phyloP scores from a whole-genome alignment of 352 stramenopile genomes.

The Phytophthora cactorum region DNA sequence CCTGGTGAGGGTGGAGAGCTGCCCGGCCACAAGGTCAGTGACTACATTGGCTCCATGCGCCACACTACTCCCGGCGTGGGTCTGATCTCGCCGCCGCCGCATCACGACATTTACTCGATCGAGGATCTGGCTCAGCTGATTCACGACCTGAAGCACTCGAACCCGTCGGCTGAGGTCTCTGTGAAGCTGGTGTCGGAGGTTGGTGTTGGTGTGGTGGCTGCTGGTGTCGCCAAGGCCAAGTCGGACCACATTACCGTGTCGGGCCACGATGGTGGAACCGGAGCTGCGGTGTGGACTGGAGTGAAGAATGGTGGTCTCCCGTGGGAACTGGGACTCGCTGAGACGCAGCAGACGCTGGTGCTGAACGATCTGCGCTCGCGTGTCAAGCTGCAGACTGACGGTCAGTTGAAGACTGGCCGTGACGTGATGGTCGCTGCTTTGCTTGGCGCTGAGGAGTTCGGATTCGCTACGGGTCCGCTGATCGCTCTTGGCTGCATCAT shows the following conservation, averaged over 20 bases:
- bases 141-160: slow-evolving; percentile 97
- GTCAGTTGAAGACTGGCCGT: slow-evolving; percentile 94
- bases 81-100: slow-evolving; percentile 96
- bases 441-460: slow-evolving; percentile 96
- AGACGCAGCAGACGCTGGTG: slow-evolving; percentile 97
- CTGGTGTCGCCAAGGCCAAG: slow-evolving; percentile 90
- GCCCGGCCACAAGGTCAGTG: slow-evolving; percentile 95
- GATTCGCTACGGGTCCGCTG: slow-evolving; percentile 94
- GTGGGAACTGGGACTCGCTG: slow-evolving; percentile 96
- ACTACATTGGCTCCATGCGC: slow-evolving; percentile 96
- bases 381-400: slow-evolving; percentile 95
- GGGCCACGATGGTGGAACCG: slow-evolving; percentile 95
- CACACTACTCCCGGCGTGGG: slow-evolving; percentile 96
- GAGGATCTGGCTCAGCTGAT: slow-evolving; percentile 98
- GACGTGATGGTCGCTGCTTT: slow-evolving; percentile 95
- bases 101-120: slow-evolving; percentile 99
- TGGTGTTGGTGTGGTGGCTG: slow-evolving; percentile 95
- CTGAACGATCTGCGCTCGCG: slow-evolving; percentile 94
- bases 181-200: slow-evolving; percentile 98
- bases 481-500: slow-evolving; percentile 98
- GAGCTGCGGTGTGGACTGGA: slow-evolving; percentile 95
- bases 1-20: slow-evolving; percentile 96
- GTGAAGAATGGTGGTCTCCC: slow-evolving; percentile 94
- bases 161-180: slow-evolving; percentile 92
- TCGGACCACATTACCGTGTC: slow-evolving; percentile 97